Conservation (phyloP, 1,139 yeast genomes). For the Geotrichum carabidarum region DNA sequence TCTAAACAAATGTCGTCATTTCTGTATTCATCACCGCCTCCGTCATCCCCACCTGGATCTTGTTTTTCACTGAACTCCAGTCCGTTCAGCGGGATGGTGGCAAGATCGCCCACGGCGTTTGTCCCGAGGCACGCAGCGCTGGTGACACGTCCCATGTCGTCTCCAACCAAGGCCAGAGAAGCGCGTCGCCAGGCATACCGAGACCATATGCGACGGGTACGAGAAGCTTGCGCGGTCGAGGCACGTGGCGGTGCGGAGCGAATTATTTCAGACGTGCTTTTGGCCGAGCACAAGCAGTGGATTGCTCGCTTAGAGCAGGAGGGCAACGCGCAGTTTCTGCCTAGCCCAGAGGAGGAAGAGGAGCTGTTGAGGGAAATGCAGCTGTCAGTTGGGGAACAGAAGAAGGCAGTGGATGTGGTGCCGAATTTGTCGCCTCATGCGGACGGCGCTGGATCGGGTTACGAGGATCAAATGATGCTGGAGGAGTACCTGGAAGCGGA, state of each 20-base stretch:
- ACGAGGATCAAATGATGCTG: constrained; percentile 1
- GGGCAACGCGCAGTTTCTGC: not conserved
- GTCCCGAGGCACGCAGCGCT: constrained; percentile 3
- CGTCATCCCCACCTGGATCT: constrained; percentile 6
- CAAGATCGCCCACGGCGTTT: constrained; percentile 3
- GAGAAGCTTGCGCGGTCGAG: constrained; percentile 5
- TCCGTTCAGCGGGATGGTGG: not conserved
- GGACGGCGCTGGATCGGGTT: not conserved
- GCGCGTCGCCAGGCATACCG: constrained; percentile 12
- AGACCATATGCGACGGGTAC: constrained; percentile 6
- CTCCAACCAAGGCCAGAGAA: constrained; percentile 11
- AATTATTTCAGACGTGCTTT: constrained; percentile 1
- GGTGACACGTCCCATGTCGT: constrained; percentile 11
- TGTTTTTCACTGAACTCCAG: not conserved
- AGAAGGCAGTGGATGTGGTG: not conserved
- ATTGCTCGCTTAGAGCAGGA: constrained; percentile 1
- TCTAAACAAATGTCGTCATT: not conserved
- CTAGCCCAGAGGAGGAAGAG: constrained; percentile 9
- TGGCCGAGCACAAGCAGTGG: constrained; percentile 13
- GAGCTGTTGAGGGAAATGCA: constrained; percentile 1
- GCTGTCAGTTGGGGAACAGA: not conserved
- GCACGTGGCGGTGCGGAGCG: constrained; percentile 15
- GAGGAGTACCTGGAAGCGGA: constrained; percentile 9
- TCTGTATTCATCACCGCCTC: constrained; percentile 9
- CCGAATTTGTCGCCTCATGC: not conserved